Base-by-base conservation (phyloP, 352 stramenopile genomes). In the Pilasporangium apinafurcum region DNA sequence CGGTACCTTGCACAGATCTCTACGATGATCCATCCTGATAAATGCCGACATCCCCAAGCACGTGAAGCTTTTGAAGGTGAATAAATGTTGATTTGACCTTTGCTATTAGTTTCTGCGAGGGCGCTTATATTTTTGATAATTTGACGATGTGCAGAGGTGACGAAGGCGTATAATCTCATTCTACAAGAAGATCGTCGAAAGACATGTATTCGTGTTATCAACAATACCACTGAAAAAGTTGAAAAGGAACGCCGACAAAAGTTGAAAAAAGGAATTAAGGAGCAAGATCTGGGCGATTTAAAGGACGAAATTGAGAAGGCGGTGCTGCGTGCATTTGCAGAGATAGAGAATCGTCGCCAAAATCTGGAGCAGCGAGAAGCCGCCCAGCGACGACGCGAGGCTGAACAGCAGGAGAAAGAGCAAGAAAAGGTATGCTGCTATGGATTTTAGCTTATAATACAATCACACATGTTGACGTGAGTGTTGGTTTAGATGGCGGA, bases 1-100 rank as follows among this genome's bases (percentile, higher is more conserved):
- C n/a, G n/a, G n/a, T n/a, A n/a, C n/a, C n/a, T n/a, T n/a, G n/a
- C n/a, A 24, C 24, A 85, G 82, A 83, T 95, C 46, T 92, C 84
- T 31, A 82, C 77, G 14, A 69, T 93, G 52, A 76, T 95, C n/a
- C 84, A 95, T 54, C 84, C 84, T 1, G 84, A 95, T 52, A 94
- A 94, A 38, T 90, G 57, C 39, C 71, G 65, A 16, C 47, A 92
- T 38, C 64, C 68, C 2, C 68, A 68, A 12, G 83, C 84, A 16
- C 78, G 84, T 8, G 82, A 95, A 37, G 82, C 84, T 2, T 95
- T 94, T 53, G 84, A 95, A 80, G 82, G 79, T 89, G n/a, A n/a
- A n/a, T n/a, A n/a, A n/a, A 49, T 22, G 32, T 21, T 29, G 12
- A 5, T 13, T 35, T 48, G 37, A 32, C 26, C 25, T 26, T 29